Conservation (phyloP, 257 asterid species). For the Linderniella brevidens region DNA sequence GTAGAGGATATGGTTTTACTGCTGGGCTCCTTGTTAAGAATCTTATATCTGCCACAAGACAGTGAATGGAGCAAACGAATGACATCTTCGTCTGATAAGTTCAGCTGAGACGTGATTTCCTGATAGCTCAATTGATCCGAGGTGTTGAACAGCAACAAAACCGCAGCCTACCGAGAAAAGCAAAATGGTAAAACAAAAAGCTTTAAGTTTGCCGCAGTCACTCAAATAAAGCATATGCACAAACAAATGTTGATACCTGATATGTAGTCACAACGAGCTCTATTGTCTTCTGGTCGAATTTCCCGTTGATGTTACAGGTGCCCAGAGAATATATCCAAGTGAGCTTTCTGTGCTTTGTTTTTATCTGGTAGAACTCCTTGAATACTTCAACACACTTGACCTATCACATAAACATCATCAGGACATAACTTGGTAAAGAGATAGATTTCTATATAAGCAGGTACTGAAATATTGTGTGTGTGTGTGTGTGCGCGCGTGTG, state of each 20-base stretch:
- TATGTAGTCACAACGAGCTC: conserved; percentile 39
- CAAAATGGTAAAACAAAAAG: too few species aligned
- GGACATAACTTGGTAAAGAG: conserved; percentile 10
- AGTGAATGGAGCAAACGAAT: conserved; percentile 53
- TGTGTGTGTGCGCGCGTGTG: too few species aligned
- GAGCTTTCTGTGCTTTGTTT: conserved; percentile 44
- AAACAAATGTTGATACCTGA: conserved; percentile 19
- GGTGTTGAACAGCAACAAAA: conserved; percentile 38
- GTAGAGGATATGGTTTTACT: conserved; percentile 35
- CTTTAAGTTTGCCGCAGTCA: conserved; percentile 1
- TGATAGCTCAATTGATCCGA: conserved; percentile 39
- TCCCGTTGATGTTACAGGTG: conserved; percentile 39
- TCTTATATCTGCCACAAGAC: conserved; percentile 44
- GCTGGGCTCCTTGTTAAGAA: conserved; percentile 42
- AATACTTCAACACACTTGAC: conserved; percentile 52
- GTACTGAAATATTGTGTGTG: conserved; percentile 3
- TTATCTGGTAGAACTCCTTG: conserved; percentile 41
- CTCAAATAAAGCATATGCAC: neutral
- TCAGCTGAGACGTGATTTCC: conserved; percentile 45
- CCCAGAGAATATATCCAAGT: conserved; percentile 52
- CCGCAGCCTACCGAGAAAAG: conserved; percentile 25
- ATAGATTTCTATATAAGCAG: conserved; percentile 7
- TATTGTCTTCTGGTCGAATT: too few species aligned
- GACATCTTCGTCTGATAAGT: conserved; percentile 46
- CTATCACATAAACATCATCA: conserved; percentile 6